Evolutionary conservation across 2,329 filamentous ascomycete species (phyloP).

Genomic region (Aspergillus sp.): DNA sequence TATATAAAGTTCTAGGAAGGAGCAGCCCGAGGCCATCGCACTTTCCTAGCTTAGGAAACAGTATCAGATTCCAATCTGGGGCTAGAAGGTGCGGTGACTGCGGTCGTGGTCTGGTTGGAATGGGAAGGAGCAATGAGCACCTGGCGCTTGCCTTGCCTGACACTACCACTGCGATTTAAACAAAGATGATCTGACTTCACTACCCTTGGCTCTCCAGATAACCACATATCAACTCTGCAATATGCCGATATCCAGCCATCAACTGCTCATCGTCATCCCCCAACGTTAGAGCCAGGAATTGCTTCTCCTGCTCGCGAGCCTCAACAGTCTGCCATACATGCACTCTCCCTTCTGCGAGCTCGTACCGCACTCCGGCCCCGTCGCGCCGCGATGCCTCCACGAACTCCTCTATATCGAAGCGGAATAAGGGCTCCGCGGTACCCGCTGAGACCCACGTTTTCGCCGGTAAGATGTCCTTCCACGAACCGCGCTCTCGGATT

Average conservation of each 20-base stretch:
- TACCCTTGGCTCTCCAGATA: background rate
- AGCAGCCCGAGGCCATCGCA: too few relatives aligned
- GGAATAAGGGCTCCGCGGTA: conserved; percentile 14
- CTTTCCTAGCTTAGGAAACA: too few relatives aligned
- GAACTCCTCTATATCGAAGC: conserved; percentile 14
- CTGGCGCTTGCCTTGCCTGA: background rate
- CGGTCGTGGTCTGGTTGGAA: background rate
- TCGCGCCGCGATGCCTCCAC: conserved; percentile 9
- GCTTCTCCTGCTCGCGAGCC: conserved; percentile 6
- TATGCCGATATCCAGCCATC: conserved; percentile 14
- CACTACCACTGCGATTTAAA: background rate
- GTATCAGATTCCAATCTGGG: background rate
- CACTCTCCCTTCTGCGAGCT: conserved; percentile 8
- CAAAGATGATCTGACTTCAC: background rate
- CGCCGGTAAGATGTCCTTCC: conserved; percentile 12
- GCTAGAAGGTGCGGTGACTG: background rate
- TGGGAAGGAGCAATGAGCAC: background rate
- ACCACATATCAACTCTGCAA: conserved; percentile 35
- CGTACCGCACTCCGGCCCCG: conserved; percentile 9
- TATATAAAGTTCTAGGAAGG: too few relatives aligned
- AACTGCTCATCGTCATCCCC: conserved; percentile 3
- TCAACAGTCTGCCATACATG: conserved; percentile 16
- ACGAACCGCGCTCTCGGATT: conserved; percentile 9
- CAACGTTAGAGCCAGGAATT: conserved; percentile 5
- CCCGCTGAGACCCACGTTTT: conserved; percentile 15